Conservation (phyloP, 2,329 filamentous ascomycete species). For the Rhynchosporium graminicola region DNA sequence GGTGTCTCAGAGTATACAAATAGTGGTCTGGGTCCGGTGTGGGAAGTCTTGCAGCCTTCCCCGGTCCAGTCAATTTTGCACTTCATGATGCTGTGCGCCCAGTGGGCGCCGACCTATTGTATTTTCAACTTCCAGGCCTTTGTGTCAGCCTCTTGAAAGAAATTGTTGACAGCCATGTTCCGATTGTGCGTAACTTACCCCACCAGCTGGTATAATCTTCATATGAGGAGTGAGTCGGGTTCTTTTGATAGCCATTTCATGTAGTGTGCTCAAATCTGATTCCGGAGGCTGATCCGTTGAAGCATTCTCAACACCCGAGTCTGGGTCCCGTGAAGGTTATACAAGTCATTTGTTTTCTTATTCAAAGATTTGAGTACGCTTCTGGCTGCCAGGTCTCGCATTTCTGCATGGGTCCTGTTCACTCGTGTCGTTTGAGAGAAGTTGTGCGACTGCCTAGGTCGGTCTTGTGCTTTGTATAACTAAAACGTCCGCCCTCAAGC, state of each 20-base stretch:
- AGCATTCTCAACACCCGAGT: neutral
- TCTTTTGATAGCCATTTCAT: slow-evolving; percentile 15
- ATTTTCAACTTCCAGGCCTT: neutral
- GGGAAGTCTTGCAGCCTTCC: neutral
- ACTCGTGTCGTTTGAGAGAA: neutral
- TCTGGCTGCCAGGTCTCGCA: slow-evolving; percentile 6
- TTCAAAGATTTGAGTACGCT: slow-evolving; percentile 11
- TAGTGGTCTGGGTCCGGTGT: neutral
- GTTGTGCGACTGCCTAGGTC: neutral
- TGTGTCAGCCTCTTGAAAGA: neutral
- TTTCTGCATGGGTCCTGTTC: slow-evolving; percentile 6
- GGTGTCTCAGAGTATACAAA: slow-evolving; percentile 8
- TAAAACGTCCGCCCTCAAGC: neutral
- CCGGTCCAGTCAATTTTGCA: neutral
- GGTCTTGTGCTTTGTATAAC: slow-evolving; percentile 6
- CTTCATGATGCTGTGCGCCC: neutral
- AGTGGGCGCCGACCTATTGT: neutral
- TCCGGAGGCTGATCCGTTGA: neutral
- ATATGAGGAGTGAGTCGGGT: neutral
- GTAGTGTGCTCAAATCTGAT: neutral
- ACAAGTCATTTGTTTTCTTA: slow-evolving; percentile 15
- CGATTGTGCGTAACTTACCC: slow-evolving; percentile 14
- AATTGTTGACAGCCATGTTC: slow-evolving; percentile 1
- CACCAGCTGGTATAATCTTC: slow-evolving; percentile 4
- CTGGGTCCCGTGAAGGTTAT: neutral